These are phyloP conservation scores for Cutaneotrichosporon cutaneum DNA, from an alignment of 1,284 basidiomycete species.

Conservation along the genomic window DNA sequence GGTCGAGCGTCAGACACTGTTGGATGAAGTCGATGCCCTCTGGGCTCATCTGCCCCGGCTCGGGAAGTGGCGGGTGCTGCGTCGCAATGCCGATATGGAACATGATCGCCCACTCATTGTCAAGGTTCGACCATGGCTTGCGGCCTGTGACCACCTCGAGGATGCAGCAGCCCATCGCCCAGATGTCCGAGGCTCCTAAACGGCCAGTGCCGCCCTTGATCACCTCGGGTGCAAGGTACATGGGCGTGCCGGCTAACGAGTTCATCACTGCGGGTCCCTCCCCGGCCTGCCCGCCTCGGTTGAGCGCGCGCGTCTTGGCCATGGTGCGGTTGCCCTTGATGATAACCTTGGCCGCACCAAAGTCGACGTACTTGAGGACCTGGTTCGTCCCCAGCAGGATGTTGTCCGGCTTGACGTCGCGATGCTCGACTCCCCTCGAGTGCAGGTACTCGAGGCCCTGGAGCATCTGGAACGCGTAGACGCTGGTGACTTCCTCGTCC, in stretches of 20 bases:
- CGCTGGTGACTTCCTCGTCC: slow-evolving; percentile 92
- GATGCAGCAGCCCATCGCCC: slow-evolving; percentile 90
- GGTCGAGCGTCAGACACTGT: slow-evolving; percentile 85
- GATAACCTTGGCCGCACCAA: slow-evolving; percentile 96
- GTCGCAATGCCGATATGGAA: slow-evolving; percentile 98
- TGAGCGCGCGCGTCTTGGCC: slow-evolving; percentile 60
- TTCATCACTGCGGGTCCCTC: slow-evolving; percentile 60
- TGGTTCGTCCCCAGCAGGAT: slow-evolving; percentile 85
- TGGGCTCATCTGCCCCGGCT: slow-evolving; percentile 82
- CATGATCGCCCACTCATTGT: slow-evolving; percentile 99
- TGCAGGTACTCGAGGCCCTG: slow-evolving; percentile 95
- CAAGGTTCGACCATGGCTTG: slow-evolving; percentile 97
- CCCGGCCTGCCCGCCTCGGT: slow-evolving; percentile 48
- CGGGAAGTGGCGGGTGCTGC: slow-evolving; percentile 92
- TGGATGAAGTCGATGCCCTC: slow-evolving; percentile 93
- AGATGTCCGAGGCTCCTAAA: slow-evolving; percentile 97
- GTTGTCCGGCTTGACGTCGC: slow-evolving; percentile 98
- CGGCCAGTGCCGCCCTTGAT: slow-evolving; percentile 76
- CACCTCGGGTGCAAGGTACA: slow-evolving; percentile 99
- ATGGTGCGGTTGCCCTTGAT: slow-evolving; percentile 89
- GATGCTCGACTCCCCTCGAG: slow-evolving; percentile 87
- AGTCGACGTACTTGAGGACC: slow-evolving; percentile 97
- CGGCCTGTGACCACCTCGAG: slow-evolving; percentile 91
- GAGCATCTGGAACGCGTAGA: slow-evolving; percentile 96
- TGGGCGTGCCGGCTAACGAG: slow-evolving; percentile 93